These are phyloP conservation scores for Ochromonas danica DNA, from an alignment of 108 stramenopile genomes.

Conservation along the genomic window DNA sequence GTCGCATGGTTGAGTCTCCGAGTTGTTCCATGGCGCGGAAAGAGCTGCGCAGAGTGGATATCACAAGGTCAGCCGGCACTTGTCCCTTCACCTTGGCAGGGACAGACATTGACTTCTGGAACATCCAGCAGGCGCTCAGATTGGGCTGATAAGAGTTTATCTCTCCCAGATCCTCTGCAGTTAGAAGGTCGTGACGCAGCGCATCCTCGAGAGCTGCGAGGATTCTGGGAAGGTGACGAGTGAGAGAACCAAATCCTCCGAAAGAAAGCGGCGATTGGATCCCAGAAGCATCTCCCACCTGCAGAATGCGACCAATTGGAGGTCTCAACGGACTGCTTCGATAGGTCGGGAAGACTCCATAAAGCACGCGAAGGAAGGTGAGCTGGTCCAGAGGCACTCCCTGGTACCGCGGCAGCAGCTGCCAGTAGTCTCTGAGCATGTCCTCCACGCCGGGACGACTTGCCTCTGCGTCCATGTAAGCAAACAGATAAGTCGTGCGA, in stretches of 20 bases:
- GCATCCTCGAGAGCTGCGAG: constrained; percentile 74
- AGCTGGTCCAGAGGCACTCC: constrained; percentile 59
- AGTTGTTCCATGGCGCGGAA: constrained; percentile 56
- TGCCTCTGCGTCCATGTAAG: constrained; percentile 82
- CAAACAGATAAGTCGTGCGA: constrained; percentile 70
- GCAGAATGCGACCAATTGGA: constrained; percentile 69
- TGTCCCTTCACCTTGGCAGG: constrained; percentile 65
- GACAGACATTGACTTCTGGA: constrained; percentile 87
- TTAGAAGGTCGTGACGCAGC: constrained; percentile 68
- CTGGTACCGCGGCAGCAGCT: constrained; percentile 77
- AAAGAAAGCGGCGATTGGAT: constrained; percentile 90
- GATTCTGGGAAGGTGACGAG: constrained; percentile 77
- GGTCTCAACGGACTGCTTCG: constrained; percentile 82
- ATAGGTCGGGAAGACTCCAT: constrained; percentile 89
- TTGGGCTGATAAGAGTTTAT: constrained; percentile 91
- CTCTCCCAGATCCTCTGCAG: constrained; percentile 72
- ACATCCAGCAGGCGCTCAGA: constrained; percentile 91
- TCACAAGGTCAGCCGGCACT: constrained; percentile 61
- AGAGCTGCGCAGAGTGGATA: constrained; percentile 76
- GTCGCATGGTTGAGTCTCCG: constrained; percentile 49
- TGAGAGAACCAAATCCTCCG: constrained; percentile 90
- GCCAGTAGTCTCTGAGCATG: constrained; percentile 88
- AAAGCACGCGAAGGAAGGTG: constrained; percentile 76
- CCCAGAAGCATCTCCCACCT: constrained; percentile 81
- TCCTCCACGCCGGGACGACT: constrained; percentile 65